Evolutionary conservation across 1,284 basidiomycete species (phyloP).

Genomic region (Xanthoconium separans): DNA sequence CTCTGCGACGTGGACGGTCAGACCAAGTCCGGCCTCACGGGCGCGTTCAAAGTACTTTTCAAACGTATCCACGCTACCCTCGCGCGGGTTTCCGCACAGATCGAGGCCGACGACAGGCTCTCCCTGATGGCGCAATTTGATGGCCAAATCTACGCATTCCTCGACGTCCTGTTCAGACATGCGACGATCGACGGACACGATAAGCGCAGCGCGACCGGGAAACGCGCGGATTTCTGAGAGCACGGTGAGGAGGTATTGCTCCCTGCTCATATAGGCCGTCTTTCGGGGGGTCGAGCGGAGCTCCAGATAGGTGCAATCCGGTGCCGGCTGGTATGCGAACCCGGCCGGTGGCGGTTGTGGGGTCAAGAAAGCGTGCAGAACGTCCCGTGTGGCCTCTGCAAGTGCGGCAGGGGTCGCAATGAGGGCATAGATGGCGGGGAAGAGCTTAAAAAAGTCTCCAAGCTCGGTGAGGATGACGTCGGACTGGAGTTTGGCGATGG

Average conservation of each 20-base stretch:
- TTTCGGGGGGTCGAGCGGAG: constrained; percentile 69
- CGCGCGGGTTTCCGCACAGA: constrained; percentile 74
- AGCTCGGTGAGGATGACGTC: constrained; percentile 56
- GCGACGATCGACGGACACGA: constrained; percentile 71
- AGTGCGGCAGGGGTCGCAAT: constrained; percentile 59
- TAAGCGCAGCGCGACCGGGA: constrained; percentile 52
- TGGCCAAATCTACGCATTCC: constrained; percentile 61
- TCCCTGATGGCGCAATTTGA: constrained; percentile 53
- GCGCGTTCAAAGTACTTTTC: constrained; percentile 53
- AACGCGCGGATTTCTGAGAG: constrained; percentile 65
- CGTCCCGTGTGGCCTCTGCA: constrained; percentile 54
- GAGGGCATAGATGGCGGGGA: constrained; percentile 75
- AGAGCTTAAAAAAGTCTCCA: constrained; percentile 70
- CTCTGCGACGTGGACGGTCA: constrained; percentile 84
- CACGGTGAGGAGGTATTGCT: constrained; percentile 62
- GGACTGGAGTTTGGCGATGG: constrained; percentile 37
- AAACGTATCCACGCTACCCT: constrained; percentile 58
- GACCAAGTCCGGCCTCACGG: constrained; percentile 55
- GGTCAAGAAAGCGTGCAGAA: constrained; percentile 59
- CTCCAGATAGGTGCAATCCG: constrained; percentile 66
- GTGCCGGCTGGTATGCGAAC: constrained; percentile 31
- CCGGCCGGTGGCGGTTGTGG: constrained; percentile 21
- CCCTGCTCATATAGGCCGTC: constrained; percentile 53
- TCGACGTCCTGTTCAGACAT: constrained; percentile 51
- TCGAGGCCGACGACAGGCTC: constrained; percentile 75